Evolutionary conservation across 176 grass and related monocot genomes (phyloP), one percentile per base, ranked within the genome.

Genomic region (Avena eriantha): DNA sequence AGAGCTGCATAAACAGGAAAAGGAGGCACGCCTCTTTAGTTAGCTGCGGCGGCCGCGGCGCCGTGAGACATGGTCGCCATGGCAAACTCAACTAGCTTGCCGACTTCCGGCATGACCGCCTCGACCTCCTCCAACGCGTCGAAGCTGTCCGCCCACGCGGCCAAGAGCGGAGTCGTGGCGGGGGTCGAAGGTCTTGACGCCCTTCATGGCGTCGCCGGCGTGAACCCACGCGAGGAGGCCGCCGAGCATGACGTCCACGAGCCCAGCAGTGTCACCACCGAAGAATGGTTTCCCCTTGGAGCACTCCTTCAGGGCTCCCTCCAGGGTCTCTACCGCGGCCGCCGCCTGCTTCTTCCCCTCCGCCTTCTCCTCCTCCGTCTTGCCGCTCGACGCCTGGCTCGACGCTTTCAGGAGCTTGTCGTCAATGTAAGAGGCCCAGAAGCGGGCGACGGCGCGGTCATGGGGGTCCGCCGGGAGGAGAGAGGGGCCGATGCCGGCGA

Each of bases 341-440:
- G 53, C 0, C 31, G 47, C 31, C 51, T 80, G 33, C 58, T 69
- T 71, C 53, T 73, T 18, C 19, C 71, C 79, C 67, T 83, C 74
- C 16, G 21, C 39, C 36, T 82, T 90, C 39, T 83, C 84, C 77
- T 89, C 89, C 8, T 68, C 69, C 17, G 88, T 84, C 71, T 75
- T 83, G 0, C 53, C 85, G 77, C 57, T 87, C 7, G 36, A 4
- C 0, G 51, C 46, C 55, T 75, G 13, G 4, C 17, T 1, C 35
- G 33, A 75, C 1, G 83, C 56, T 2, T 48, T 26, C 5, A 80
- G 48, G 1, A 90, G 67, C 88, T 93, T 91, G 73, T 91, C 77
- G 8, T 95, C 91, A 0, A 90, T 82, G 61, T 85, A 95, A 36
- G 76, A 73, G 0, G 72, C 72, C 93, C 81, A 93, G 71, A 95